These are phyloP conservation scores for Phanerochaete carnosa DNA, from an alignment of 768 basidiomycete genomes.

Conservation along the genomic window DNA sequence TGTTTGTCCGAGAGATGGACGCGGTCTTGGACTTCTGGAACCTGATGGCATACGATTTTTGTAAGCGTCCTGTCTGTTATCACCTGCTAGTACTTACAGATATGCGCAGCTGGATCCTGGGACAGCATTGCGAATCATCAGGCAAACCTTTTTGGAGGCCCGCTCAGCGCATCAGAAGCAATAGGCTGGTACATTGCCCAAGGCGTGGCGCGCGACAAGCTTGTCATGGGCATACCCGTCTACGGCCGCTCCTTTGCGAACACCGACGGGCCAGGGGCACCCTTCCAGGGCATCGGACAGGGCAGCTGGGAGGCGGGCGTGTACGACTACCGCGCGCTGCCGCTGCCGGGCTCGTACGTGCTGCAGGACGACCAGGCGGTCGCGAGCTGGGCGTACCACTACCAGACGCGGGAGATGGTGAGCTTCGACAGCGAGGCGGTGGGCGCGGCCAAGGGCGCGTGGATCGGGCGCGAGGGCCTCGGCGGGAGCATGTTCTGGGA, in stretches of 20 bases:
- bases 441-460: slow-evolving; percentile 72
- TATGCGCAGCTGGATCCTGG: slow-evolving; percentile 69
- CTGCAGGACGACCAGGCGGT: slow-evolving; percentile 61
- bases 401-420: slow-evolving; percentile 71
- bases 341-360: slow-evolving; percentile 66
- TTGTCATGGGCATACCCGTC: slow-evolving; percentile 88
- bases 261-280: slow-evolving; percentile 75
- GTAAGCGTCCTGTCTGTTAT: slow-evolving; percentile 33
- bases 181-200: slow-evolving; percentile 66
- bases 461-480: slow-evolving; percentile 70
- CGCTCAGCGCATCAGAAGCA: slow-evolving; percentile 59
- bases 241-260: slow-evolving; percentile 91
- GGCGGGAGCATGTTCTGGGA: slow-evolving; percentile 98
- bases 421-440: slow-evolving; percentile 76
- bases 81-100: slow-evolving; percentile 9
- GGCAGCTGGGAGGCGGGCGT: slow-evolving; percentile 90
- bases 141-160: slow-evolving; percentile 74
- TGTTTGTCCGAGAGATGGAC: slow-evolving; percentile 84
- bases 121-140: slow-evolving; percentile 74
- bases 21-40: slow-evolving; percentile 93
- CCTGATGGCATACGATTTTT: slow-evolving; percentile 90
- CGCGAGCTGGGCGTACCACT: slow-evolving; percentile 86
- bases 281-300: slow-evolving; percentile 79
- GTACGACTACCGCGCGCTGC: slow-evolving; percentile 93
- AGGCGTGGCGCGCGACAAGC: slow-evolving; percentile 75